Evolutionary conservation across 345 rosid species (phyloP).

Genomic region (Citrus maxima): DNA sequence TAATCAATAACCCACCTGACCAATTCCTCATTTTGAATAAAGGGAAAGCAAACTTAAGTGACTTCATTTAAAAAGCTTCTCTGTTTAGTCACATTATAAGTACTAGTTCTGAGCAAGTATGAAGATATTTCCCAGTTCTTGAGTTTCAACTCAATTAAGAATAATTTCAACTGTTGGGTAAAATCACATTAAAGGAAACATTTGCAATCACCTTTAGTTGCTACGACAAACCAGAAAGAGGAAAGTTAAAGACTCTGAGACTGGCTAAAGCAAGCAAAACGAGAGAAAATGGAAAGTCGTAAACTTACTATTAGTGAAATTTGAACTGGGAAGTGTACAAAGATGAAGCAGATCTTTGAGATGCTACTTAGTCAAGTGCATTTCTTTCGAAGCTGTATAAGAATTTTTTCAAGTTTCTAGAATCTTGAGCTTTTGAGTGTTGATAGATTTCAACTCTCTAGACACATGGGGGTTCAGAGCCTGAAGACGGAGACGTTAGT

Average conservation of each 20-base stretch:
- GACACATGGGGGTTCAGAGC: not conserved
- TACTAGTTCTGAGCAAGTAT: not conserved
- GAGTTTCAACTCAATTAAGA: not conserved
- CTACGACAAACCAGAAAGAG: not conserved
- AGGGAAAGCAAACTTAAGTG: conserved; percentile 28
- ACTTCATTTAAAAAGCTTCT: conserved; percentile 8
- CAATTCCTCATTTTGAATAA: conserved; percentile 59
- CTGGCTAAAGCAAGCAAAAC: not conserved
- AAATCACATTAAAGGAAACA: not conserved
- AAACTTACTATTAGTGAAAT: not conserved
- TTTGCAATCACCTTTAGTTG: not conserved
- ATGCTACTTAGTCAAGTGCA: not conserved
- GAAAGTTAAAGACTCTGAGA: not conserved
- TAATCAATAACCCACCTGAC: conserved; percentile 67
- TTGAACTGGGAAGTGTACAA: not conserved
- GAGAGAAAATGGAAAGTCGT: not conserved
- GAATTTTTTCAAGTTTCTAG: not conserved
- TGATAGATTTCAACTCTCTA: not conserved
- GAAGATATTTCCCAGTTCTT: not conserved
- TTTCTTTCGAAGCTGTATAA: not conserved
- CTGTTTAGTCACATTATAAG: not conserved
- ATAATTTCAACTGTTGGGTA: not conserved
- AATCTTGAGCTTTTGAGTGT: not conserved
- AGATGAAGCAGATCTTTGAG: not conserved
- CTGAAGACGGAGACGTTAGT: not conserved